Evolutionary conservation across 2,329 filamentous ascomycete genomes (phyloP).

Genomic region (Lasiodiplodia sp.): DNA sequence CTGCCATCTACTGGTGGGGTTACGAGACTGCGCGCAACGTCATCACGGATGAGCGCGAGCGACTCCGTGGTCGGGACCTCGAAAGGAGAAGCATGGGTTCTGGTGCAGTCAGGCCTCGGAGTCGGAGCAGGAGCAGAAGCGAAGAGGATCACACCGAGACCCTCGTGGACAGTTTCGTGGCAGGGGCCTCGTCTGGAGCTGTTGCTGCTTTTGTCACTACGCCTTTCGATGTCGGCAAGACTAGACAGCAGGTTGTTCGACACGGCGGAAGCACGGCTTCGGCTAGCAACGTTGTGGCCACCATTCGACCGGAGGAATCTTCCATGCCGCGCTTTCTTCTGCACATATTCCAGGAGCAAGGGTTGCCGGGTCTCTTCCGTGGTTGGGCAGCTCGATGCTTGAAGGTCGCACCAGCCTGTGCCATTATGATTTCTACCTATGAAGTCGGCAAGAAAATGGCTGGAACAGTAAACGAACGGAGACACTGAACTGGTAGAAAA

Average conservation of each 20-base stretch:
- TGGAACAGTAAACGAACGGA: slow-evolving; percentile 71
- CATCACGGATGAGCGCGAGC: slow-evolving; percentile 71
- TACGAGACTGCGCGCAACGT: slow-evolving; percentile 83
- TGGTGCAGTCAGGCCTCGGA: slow-evolving; percentile 40
- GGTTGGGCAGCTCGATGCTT: slow-evolving; percentile 92
- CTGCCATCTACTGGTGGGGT: slow-evolving; percentile 96
- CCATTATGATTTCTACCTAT: slow-evolving; percentile 99
- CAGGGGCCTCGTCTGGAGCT: slow-evolving; percentile 82
- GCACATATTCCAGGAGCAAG: slow-evolving; percentile 90
- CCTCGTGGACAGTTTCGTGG: slow-evolving; percentile 86
- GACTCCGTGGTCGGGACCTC: slow-evolving; percentile 39
- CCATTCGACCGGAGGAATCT: slow-evolving; percentile 70
- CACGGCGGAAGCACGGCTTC: slow-evolving; percentile 51
- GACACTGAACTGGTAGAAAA: slow-evolving; percentile 7
- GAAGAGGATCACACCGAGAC: slow-evolving; percentile 76
- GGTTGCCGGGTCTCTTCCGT: slow-evolving; percentile 79
- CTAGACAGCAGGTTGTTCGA: slow-evolving; percentile 83
- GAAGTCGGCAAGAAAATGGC: slow-evolving; percentile 94
- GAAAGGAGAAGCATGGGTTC: slow-evolving; percentile 43
- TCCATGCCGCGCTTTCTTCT: slow-evolving; percentile 84
- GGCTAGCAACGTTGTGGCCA: slow-evolving; percentile 41
- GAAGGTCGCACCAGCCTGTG: slow-evolving; percentile 94
- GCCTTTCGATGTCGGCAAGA: slow-evolving; percentile 98
- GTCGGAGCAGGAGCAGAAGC: slow-evolving; percentile 44
- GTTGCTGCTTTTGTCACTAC: slow-evolving; percentile 89